phyloP scores from a whole-genome alignment of 768 basidiomycete genomes.

The Boletus fagicola region DNA sequence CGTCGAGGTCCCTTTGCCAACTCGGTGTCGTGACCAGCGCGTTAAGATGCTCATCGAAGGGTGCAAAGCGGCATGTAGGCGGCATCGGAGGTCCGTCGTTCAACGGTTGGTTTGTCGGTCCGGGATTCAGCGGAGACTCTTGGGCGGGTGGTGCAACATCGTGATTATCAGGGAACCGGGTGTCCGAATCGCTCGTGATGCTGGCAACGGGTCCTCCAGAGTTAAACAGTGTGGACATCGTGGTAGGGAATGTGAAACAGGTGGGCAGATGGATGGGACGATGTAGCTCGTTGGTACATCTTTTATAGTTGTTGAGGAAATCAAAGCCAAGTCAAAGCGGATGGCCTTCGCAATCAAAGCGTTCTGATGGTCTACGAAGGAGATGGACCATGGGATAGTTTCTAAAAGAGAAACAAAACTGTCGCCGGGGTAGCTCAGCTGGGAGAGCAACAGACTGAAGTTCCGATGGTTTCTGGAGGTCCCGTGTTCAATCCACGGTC shows the following conservation, averaged over 20 bases:
- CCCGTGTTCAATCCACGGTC: constrained; percentile 79
- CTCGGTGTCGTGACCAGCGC: neutral
- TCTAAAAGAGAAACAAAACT: rapidly evolving
- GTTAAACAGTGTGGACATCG: neutral
- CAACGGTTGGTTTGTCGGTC: neutral
- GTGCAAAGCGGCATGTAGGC: constrained; percentile 6
- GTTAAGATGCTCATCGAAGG: constrained; percentile 9
- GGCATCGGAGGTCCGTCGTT: neutral
- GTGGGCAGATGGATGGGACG: neutral
- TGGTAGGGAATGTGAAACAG: neutral
- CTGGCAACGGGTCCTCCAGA: neutral
- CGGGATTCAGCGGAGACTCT: neutral
- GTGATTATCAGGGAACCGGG: neutral
- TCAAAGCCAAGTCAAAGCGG: constrained; percentile 8
- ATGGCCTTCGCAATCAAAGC: neutral
- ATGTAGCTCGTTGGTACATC: neutral
- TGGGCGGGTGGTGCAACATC: neutral
- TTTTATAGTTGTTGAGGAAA: constrained; percentile 5
- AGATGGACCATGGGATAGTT: neutral
- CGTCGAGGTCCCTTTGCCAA: constrained; percentile 19
- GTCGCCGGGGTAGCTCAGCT: constrained; percentile 67
- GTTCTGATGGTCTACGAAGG: neutral
- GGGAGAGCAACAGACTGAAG: constrained; percentile 78
- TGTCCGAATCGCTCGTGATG: neutral
- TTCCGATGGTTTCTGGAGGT: constrained; percentile 55